Conservation (phyloP, 805 yeast species). For the Ascoidea asiatica region DNA sequence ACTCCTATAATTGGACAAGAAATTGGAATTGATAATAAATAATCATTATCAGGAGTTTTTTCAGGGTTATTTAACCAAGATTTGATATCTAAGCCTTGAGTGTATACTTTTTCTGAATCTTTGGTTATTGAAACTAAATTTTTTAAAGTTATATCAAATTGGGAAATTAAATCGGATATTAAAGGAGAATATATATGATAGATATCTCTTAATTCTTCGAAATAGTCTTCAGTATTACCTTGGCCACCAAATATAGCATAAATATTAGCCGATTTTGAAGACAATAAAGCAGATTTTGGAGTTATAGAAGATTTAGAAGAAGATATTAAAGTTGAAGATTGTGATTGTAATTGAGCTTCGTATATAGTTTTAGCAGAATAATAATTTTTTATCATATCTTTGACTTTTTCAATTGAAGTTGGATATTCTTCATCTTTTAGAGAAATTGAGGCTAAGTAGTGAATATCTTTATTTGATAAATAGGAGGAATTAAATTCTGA, state of each 20-base stretch:
- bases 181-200: constrained; percentile 68
- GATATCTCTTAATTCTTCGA: constrained; percentile 85
- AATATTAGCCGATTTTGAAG: constrained; percentile 39
- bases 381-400: constrained; percentile 67
- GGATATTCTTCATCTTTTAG: constrained; percentile 40
- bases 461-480: constrained; percentile 69
- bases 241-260: constrained; percentile 96
- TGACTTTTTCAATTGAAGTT: constrained; percentile 60
- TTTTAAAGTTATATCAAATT: constrained; percentile 57
- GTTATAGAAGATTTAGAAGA: constrained; percentile 32
- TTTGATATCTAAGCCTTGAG: constrained; percentile 85
- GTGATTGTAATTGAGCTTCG: too few relatives aligned
- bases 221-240: constrained; percentile 96
- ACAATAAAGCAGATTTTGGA: constrained; percentile 40
- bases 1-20: constrained; percentile 96
- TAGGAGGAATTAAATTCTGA: constrained; percentile 78
- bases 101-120: constrained; percentile 75
- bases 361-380: constrained; percentile 49
- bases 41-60: constrained; percentile 80
- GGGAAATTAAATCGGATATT: constrained; percentile 53
- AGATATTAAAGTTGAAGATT: constrained; percentile 30
- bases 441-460: constrained; percentile 68
- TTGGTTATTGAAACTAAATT: constrained; percentile 55
- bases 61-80: constrained; percentile 81
- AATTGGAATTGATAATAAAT: constrained; percentile 80